A percentile compares a stretch with the other conserved stretches of the same genome.
phyloP scores from a whole-genome alignment of 805 yeast species.

The Myxozyma neglecta region DNA sequence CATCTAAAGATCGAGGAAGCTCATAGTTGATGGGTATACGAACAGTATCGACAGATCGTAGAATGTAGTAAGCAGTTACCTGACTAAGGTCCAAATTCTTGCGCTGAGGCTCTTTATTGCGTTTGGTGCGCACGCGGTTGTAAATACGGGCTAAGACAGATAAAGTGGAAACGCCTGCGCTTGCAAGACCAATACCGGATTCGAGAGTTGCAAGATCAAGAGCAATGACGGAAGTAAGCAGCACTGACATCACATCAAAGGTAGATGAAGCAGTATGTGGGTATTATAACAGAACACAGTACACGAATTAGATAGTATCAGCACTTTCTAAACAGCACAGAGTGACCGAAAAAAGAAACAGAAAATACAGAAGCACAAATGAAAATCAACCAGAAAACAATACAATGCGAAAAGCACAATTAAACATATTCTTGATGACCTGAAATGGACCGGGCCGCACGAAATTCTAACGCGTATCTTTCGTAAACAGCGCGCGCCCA shows the following conservation, averaged over 20 bases:
- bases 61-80: slow-evolving; percentile 15
- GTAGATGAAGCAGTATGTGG: not conserved
- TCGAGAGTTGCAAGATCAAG: slow-evolving; percentile 12
- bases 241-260: not conserved
- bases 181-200: slow-evolving; percentile 10
- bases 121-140: not conserved
- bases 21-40: slow-evolving; percentile 23
- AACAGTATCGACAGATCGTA: slow-evolving; percentile 16
- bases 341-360: not conserved
- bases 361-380: not conserved
- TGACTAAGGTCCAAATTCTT: slow-evolving; percentile 5
- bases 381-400: not conserved
- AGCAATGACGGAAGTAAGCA: slow-evolving; percentile 1
- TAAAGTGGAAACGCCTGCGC: slow-evolving; percentile 15
- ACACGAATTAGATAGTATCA: not conserved
- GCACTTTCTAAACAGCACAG: not conserved
- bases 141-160: slow-evolving; percentile 5
- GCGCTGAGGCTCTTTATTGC: slow-evolving; percentile 17
- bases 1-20: not conserved
- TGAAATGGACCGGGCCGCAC: too few species aligned
- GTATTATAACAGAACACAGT: not conserved
- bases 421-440: too few species aligned
- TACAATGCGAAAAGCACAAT: too few species aligned
- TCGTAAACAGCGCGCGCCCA: not conserved
- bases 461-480: not conserved